Conservation (phyloP, 768 basidiomycete genomes). For the Lanmaoa rubissima region DNA sequence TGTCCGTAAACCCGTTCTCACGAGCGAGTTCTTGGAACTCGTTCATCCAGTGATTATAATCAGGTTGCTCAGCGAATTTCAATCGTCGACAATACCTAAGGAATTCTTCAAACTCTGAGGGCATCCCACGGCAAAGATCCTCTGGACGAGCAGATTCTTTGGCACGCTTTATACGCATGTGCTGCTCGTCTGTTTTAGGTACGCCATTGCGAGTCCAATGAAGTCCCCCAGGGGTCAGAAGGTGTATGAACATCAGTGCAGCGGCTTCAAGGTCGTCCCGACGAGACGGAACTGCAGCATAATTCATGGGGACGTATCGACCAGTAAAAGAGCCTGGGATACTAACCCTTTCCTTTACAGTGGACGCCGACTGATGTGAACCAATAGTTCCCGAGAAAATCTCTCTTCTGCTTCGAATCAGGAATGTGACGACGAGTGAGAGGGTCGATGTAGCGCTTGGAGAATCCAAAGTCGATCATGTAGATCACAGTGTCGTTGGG, state of each 20-base stretch:
- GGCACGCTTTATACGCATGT: conserved; percentile 60
- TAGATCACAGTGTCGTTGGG: conserved; percentile 63
- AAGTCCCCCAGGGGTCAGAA: conserved; percentile 73
- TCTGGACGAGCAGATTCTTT: conserved; percentile 62
- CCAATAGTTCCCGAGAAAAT: conserved; percentile 86
- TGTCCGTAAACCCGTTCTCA: conserved; percentile 55
- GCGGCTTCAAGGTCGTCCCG: conserved; percentile 78
- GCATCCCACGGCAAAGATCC: conserved; percentile 65
- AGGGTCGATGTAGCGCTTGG: conserved; percentile 72
- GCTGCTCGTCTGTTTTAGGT: conserved; percentile 64
- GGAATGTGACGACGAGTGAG: conserved; percentile 66
- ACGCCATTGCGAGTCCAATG: conserved; percentile 81
- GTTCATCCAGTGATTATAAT: conserved; percentile 65
- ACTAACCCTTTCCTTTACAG: conserved; percentile 68
- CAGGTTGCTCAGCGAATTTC: conserved; percentile 64
- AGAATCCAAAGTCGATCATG: conserved; percentile 87
- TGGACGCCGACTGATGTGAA: conserved; percentile 78
- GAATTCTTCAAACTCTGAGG: conserved; percentile 74
- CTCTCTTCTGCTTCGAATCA: conserved; percentile 62
- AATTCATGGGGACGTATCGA: conserved; percentile 22
- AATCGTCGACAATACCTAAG: conserved; percentile 68
- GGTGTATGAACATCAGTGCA: conserved; percentile 77
- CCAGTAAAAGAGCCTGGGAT: conserved; percentile 9
- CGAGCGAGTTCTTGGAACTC: conserved; percentile 62
- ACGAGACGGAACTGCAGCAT: conserved; percentile 63